Evolutionary conservation across 2,329 filamentous ascomycete species (phyloP).

Genomic region (Trichophyton mentagrophytes): DNA sequence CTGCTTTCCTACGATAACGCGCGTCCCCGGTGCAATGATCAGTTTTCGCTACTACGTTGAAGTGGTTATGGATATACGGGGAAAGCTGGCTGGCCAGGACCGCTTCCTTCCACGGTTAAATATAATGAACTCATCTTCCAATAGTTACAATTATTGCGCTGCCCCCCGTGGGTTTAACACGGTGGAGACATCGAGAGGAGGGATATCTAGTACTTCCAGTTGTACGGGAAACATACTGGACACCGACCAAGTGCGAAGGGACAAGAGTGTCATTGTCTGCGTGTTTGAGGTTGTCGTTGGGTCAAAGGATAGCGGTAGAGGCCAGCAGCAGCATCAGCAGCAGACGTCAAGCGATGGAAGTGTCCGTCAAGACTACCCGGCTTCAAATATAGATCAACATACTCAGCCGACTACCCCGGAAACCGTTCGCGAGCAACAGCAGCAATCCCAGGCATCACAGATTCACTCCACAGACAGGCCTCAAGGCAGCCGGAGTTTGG

Average conservation of each 20-base stretch:
- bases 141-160: constrained; percentile 33
- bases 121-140: constrained; percentile 36
- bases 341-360: constrained; percentile 15
- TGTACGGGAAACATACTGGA: constrained; percentile 59
- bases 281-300: constrained; percentile 80
- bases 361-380: constrained; percentile 13
- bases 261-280: constrained; percentile 83
- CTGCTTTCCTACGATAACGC: constrained; percentile 79
- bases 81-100: constrained; percentile 66
- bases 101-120: constrained; percentile 46
- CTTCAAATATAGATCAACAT: constrained; percentile 20
- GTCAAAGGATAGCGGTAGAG: constrained; percentile 59
- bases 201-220: constrained; percentile 27
- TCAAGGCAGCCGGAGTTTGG: neutral
- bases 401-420: neutral
- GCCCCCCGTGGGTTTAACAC: constrained; percentile 22
- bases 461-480: neutral
- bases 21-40: constrained; percentile 85
- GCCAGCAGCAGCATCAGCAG: constrained; percentile 33
- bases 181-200: constrained; percentile 20
- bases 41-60: constrained; percentile 91
- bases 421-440: constrained; percentile 1
- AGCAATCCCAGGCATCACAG: neutral
- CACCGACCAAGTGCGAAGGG: constrained; percentile 70
- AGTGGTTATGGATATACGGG: constrained; percentile 82